Evolutionary conservation across 495 filamentous ascomycete species (phyloP).

Genomic region (Penicillium flavigenum): DNA sequence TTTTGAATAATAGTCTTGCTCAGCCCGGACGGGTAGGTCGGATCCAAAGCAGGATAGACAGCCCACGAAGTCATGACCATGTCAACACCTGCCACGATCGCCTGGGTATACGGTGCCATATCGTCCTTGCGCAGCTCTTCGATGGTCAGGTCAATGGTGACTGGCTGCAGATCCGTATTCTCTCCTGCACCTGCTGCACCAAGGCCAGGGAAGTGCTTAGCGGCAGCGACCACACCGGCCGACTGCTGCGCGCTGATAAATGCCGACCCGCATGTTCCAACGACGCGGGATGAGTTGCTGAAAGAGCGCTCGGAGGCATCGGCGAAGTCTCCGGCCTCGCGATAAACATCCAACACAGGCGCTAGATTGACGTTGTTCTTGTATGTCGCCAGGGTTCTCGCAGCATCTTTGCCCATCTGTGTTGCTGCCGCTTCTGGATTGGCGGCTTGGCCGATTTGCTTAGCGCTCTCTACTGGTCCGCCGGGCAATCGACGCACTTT

Average conservation of each 20-base stretch:
- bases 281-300: slow-evolving; percentile 26
- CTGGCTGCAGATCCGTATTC: slow-evolving; percentile 35
- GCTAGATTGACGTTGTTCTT: slow-evolving; percentile 35
- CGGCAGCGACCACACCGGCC: slow-evolving; percentile 34
- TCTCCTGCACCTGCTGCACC: slow-evolving; percentile 22
- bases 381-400: slow-evolving; percentile 21
- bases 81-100: slow-evolving; percentile 32
- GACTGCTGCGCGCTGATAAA: slow-evolving; percentile 35
- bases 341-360: slow-evolving; percentile 35
- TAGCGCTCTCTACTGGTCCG: slow-evolving; percentile 32
- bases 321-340: slow-evolving; percentile 30
- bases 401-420: slow-evolving; percentile 28
- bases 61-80: slow-evolving; percentile 43
- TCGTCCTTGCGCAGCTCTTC: slow-evolving; percentile 28
- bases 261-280: slow-evolving; percentile 24
- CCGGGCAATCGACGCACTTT: slow-evolving; percentile 33
- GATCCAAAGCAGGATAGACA: slow-evolving; percentile 34
- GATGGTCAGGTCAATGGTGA: slow-evolving; percentile 28
- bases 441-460: slow-evolving; percentile 27
- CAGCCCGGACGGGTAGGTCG: slow-evolving; percentile 30
- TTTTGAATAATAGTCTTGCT: slow-evolving; percentile 31
- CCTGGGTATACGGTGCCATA: slow-evolving; percentile 26
- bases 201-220: slow-evolving; percentile 38
- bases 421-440: slow-evolving; percentile 25
- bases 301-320: slow-evolving; percentile 33